Conservation (phyloP, 306 rosid genomes). For the Trichosanthes cucumerina region DNA sequence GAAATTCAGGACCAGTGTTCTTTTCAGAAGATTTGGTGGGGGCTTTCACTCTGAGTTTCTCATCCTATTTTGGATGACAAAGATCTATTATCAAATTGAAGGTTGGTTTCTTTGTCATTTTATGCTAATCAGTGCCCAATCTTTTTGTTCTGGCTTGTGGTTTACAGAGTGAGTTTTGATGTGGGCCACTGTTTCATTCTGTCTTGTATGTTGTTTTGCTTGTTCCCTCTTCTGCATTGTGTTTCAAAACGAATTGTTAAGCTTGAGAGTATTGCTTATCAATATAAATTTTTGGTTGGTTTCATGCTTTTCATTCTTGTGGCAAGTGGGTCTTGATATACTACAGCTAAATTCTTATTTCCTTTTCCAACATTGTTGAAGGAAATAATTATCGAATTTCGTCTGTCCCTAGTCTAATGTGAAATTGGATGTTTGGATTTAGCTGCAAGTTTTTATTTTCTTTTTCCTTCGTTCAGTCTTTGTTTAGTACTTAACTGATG, state of each 20-base stretch:
- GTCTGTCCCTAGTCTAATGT: background rate
- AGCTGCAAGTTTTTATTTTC: no score
- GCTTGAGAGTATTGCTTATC: background rate
- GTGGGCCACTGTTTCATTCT: background rate
- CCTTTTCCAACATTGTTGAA: background rate
- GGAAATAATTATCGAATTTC: background rate
- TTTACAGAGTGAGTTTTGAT: background rate
- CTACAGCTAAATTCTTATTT: background rate
- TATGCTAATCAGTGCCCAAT: background rate
- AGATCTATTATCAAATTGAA: background rate
- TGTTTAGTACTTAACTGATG: background rate
- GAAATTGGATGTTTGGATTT: background rate
- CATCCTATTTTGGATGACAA: background rate
- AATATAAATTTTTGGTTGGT: background rate
- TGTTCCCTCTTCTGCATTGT: background rate
- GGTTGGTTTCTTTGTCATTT: slow-evolving; percentile 1
- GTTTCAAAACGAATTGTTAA: background rate
- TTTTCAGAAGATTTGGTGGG: background rate
- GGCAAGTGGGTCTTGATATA: background rate
- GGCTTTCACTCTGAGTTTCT: background rate
- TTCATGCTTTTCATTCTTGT: background rate
- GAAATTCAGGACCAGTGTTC: background rate
- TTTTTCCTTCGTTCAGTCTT: background rate
- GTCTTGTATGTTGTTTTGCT: background rate
- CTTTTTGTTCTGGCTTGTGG: background rate